Conservation (phyloP, 345 rosid genomes). For the Noccaea caerulescens region DNA sequence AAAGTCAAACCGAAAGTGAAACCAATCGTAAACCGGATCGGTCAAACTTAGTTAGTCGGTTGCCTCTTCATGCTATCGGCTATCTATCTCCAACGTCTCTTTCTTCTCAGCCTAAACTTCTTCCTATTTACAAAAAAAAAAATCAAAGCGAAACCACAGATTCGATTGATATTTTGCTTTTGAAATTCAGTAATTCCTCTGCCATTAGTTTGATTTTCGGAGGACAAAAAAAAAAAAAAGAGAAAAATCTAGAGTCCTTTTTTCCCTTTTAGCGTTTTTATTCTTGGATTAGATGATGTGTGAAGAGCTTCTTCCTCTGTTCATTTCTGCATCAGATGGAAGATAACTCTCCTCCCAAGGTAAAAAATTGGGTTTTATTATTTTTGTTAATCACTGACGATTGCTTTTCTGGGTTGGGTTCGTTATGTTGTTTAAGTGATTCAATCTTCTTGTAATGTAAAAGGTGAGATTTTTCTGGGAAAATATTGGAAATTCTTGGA, state of each 20-base stretch:
- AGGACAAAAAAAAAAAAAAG: neutral
- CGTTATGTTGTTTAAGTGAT: neutral
- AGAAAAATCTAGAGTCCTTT: constrained; percentile 5
- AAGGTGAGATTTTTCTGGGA: neutral
- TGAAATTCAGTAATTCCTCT: constrained; percentile 30
- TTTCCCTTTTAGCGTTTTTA: neutral
- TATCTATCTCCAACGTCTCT: constrained; percentile 28
- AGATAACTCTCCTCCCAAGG: constrained; percentile 35
- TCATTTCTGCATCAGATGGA: constrained; percentile 32
- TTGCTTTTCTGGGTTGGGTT: constrained; percentile 9
- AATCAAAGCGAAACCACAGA: constrained; percentile 35
- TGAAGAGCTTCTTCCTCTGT: constrained; percentile 25
- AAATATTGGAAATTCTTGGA: neutral
- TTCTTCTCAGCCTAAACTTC: constrained; percentile 33
- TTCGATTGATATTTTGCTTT: constrained; percentile 27
- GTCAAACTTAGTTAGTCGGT: constrained; percentile 9
- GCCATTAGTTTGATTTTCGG: constrained; percentile 36
- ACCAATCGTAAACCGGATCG: constrained; percentile 24
- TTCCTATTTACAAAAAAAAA: neutral
- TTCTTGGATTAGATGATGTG: constrained; percentile 27
- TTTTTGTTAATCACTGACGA: neutral
- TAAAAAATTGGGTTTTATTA: neutral
- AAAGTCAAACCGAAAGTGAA: neutral
- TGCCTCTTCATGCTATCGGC: constrained; percentile 26
- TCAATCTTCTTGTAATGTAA: constrained; percentile 5